Conservation (phyloP, 2,329 filamentous ascomycete species). For the Colletotrichum abscissum region DNA sequence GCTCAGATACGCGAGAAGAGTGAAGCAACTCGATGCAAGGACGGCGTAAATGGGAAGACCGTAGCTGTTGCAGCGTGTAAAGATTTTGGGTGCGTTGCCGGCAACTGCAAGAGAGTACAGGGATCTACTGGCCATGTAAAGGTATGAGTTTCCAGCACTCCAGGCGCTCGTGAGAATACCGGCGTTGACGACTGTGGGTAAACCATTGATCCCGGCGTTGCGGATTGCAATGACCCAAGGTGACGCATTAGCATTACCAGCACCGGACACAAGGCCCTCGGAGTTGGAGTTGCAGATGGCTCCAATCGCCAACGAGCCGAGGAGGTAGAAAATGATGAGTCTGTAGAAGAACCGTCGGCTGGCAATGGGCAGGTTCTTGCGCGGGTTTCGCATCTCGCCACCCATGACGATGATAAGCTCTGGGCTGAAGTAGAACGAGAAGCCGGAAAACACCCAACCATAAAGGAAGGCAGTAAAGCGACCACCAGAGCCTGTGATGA, state of each 20-base stretch:
- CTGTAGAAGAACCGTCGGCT: conserved; percentile 40
- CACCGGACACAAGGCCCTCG: conserved; percentile 46
- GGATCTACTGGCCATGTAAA: conserved; percentile 66
- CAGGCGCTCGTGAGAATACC: conserved; percentile 64
- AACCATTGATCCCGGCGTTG: conserved; percentile 63
- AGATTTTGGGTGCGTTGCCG: conserved; percentile 61
- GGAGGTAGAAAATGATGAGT: conserved; percentile 55
- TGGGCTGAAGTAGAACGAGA: conserved; percentile 39
- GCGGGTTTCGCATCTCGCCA: conserved; percentile 52
- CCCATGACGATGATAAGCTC: conserved; percentile 38
- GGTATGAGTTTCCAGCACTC: conserved; percentile 61
- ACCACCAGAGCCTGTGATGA: conserved; percentile 38
- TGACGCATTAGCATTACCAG: conserved; percentile 51
- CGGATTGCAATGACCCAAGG: conserved; percentile 62
- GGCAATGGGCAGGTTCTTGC: conserved; percentile 49
- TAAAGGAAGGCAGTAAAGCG: conserved; percentile 36
- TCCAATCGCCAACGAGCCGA: conserved; percentile 62
- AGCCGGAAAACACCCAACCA: conserved; percentile 38
- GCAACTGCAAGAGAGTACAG: conserved; percentile 64
- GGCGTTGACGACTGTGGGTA: conserved; percentile 65
- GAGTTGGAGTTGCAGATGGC: conserved; percentile 65
- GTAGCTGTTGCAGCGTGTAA: conserved; percentile 40
- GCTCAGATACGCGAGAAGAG: conserved; percentile 70
- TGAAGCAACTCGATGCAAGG: conserved; percentile 65
- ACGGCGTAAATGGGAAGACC: conserved; percentile 38